A percentile compares a stretch with the other conserved stretches of the same genome.
These are phyloP conservation scores for Suhomyces yuchorum DNA, from an alignment of 1,139 yeast genomes.

Conservation along the genomic window DNA sequence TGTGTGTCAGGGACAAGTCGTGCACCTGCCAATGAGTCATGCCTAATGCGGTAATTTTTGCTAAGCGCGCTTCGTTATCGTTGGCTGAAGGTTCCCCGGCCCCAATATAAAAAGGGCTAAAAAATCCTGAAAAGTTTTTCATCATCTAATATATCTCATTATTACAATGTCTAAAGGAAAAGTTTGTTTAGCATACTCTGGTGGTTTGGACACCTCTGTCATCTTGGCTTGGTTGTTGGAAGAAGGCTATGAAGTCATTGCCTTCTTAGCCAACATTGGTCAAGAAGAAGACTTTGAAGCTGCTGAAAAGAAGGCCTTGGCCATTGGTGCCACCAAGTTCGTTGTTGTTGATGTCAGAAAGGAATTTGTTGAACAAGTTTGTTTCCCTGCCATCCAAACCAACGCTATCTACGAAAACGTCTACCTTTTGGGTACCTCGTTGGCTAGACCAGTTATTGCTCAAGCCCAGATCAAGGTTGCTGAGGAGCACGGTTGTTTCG, in stretches of 20 bases:
- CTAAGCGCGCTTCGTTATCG: slow-evolving; percentile 46
- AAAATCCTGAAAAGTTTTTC: slow-evolving; percentile 22
- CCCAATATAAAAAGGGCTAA: slow-evolving; percentile 24
- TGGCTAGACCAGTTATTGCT: slow-evolving; percentile 98
- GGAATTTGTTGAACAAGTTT: slow-evolving; percentile 89
- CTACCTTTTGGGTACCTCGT: slow-evolving; percentile 91
- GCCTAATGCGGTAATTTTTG: slow-evolving; percentile 39
- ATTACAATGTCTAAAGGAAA: slow-evolving; percentile 86
- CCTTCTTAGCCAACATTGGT: slow-evolving; percentile 96
- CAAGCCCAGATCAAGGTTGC: slow-evolving; percentile 97
- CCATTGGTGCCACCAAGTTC: slow-evolving; percentile 95
- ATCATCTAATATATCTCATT: slow-evolving; percentile 14
- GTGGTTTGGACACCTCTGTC: slow-evolving; percentile 97
- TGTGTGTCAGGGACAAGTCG: not conserved
- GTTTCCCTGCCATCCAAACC: slow-evolving; percentile 95
- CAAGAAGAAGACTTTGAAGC: slow-evolving; percentile 99
- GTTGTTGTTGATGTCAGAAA: slow-evolving; percentile 93
- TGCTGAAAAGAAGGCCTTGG: slow-evolving; percentile 93
- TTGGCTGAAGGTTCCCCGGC: slow-evolving; percentile 14
- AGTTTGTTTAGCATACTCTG: slow-evolving; percentile 98
- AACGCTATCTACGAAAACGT: slow-evolving; percentile 98
- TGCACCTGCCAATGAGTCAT: slow-evolving; percentile 30
- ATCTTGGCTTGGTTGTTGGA: slow-evolving; percentile 97
- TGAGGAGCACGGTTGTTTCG: slow-evolving; percentile 95
- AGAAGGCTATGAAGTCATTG: slow-evolving; percentile 96